Base-by-base conservation (phyloP, 1,139 yeast species). In the Geotrichum candidum region DNA sequence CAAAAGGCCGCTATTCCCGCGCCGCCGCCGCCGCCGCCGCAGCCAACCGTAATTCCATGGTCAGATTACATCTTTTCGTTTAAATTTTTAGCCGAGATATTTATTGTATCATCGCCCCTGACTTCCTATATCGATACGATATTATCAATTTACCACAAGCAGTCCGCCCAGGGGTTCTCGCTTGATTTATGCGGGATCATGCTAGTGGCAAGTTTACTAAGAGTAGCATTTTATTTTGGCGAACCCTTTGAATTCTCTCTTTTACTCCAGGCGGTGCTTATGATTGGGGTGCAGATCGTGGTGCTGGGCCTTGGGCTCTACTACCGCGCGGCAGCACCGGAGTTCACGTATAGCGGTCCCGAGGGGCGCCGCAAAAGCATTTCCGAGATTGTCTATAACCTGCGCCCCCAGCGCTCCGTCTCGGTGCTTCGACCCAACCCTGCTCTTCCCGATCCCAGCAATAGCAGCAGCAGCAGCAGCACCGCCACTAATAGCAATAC, bases 131-230 rank as follows among this genome's bases (percentile, higher is more conserved):
- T 96, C 1, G 84, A 95, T 29, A 90, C 97, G 0, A 83, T 91
- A 53, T 77, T 84, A 61, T 81, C 88, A 65, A 90, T 91, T 18
- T 81, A 84, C 68, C 77, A 80, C 58, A 82, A 83, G 53, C 78
- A 84, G 70, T 81, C 91, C 1, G 83, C 94, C 1, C 79, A 82
- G 45, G 97, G 97, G 35, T 90, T 90, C 71, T 86, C 95, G 7
- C 79, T 90, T 27, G 97, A 91, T 73, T 88, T 91, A 15, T 91
- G 97, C 75, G 94, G 92, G 18, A 89, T 96, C 11, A 90, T 91
- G 96, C 74, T 91, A 64, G 80, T 90, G 68, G 88, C 96, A 1
- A 83, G 90, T 56, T 83, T 86, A 4, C 75, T 90, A 53, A 80
- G 96, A 65, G 85, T 91, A 25, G 83, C 85, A 61, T 91, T 89